Evolutionary conservation across 805 yeast species (phyloP), one percentile per base, ranked within the genome.

Genomic region (Yamadazyma sp.): DNA sequence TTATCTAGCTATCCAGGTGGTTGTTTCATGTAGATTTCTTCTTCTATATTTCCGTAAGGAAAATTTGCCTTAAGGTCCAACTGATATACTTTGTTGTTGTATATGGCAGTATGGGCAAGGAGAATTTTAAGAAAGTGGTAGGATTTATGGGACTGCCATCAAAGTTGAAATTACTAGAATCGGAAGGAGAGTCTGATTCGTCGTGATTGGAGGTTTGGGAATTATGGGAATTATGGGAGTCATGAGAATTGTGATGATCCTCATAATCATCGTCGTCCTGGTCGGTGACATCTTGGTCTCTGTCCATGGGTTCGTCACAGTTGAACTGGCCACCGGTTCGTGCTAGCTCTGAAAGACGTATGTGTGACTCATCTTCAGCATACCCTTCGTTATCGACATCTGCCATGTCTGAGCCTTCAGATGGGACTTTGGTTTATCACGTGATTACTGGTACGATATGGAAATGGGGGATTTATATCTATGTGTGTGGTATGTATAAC

Each of bases 311-410:
- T 12, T 25, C 28, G 16, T 25, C 28, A 25, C 5, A 16, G 16
- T 25, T n/a, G 16, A 17, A 24, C 16, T 11, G 26, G n/a, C 12
- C 22, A 41, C 59, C 38, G 28, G 51, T 35, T 28, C 51, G 40
- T 10, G 52, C 50, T 36, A 68, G 70, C 9, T 64, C 70, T 9
- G 74, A 60, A 29, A 73, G 49, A 28, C 77, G 52, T 4, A 49
- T 48, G 17, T 74, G 47, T 3, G 69, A 55, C 5, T 51, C 59
- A 14, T 49, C 52, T 22, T 55, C 59, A 13, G 6, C 12, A 25
- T 13, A 25, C 16, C 5, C 28, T n/a, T 25, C 28, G 28, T 13
- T 25, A 25, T 40, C 47, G 19, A 37, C 40, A 12, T 40, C 45
- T 8, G 30, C 27, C 38, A 33, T 37, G 19, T 40, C 41, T 19